Evolutionary conservation across 2,329 filamentous ascomycete genomes (phyloP).

Genomic region (Pseudovirgaria hyperparasitica): DNA sequence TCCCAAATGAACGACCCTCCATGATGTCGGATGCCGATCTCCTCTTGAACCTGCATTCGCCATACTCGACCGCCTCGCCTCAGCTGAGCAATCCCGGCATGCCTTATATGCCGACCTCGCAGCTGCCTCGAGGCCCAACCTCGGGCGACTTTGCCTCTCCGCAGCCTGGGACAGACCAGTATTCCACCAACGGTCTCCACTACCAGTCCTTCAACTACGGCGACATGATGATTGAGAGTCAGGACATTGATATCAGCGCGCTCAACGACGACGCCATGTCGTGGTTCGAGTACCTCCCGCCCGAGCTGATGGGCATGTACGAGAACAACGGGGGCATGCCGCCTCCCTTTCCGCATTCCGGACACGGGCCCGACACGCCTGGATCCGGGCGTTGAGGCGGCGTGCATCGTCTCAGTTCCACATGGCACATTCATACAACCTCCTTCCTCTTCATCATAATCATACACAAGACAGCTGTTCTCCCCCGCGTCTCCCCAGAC

Average conservation of each 20-base stretch:
- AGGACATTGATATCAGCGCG: slow-evolving; percentile 62
- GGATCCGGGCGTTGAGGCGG: too few species aligned
- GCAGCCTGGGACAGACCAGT: slow-evolving; percentile 1
- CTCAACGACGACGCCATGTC: slow-evolving; percentile 59
- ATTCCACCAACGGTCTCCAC: slow-evolving; percentile 1
- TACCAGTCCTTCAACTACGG: slow-evolving; percentile 14
- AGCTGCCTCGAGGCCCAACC: slow-evolving; percentile 1
- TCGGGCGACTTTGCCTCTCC: neutral
- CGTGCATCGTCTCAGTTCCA: too few species aligned
- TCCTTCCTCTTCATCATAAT: too few species aligned
- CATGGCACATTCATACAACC: too few species aligned
- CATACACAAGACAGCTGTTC: too few species aligned
- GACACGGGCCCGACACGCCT: too few species aligned
- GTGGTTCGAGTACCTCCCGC: slow-evolving; percentile 62
- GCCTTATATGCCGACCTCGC: slow-evolving; percentile 9
- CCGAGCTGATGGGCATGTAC: slow-evolving; percentile 48
- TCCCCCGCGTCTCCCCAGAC: too few species aligned
- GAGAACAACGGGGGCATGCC: slow-evolving; percentile 8
- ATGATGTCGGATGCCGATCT: slow-evolving; percentile 34
- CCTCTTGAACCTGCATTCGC: slow-evolving; percentile 36
- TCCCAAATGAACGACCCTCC: slow-evolving; percentile 15
- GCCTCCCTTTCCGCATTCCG: too few species aligned
- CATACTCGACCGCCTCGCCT: slow-evolving; percentile 22
- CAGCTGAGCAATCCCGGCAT: slow-evolving; percentile 10
- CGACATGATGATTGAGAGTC: slow-evolving; percentile 60